Percentiles rank a stretch among this genome's conserved stretches.
phyloP scores from a whole-genome alignment of 768 basidiomycete species.

The Gautieria morchelliformis region DNA sequence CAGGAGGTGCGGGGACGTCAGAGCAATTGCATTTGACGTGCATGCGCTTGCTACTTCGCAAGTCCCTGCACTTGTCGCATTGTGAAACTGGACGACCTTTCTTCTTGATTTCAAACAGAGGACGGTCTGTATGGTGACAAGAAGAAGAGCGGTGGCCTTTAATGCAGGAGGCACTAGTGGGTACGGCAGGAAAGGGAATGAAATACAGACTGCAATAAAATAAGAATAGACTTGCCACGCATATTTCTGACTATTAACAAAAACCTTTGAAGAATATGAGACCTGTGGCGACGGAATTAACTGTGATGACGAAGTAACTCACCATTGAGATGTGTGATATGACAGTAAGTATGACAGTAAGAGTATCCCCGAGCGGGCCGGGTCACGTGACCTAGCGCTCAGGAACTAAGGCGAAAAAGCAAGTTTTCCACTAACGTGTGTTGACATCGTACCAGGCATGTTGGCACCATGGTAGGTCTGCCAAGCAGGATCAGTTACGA shows the following conservation, averaged over 20 bases:
- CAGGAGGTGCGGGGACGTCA: not conserved
- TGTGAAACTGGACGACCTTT: slow-evolving; percentile 90
- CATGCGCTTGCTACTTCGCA: slow-evolving; percentile 69
- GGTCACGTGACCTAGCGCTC: too few relatives aligned
- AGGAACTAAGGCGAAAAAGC: too few relatives aligned
- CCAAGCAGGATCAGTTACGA: too few relatives aligned
- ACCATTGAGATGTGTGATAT: not conserved
- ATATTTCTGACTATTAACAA: slow-evolving; percentile 62
- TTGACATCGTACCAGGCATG: too few relatives aligned
- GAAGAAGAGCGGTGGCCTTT: slow-evolving; percentile 90
- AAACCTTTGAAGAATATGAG: slow-evolving; percentile 35
- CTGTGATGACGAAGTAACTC: not conserved
- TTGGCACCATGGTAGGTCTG: too few relatives aligned
- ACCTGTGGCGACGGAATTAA: not conserved
- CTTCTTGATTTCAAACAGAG: slow-evolving; percentile 89
- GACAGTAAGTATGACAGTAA: too few relatives aligned
- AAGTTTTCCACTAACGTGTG: too few relatives aligned
- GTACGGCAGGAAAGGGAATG: not conserved
- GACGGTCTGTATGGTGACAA: slow-evolving; percentile 79
- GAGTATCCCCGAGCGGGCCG: too few relatives aligned
- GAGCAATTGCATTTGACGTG: slow-evolving; percentile 76
- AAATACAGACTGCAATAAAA: not conserved
- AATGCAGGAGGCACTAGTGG: slow-evolving; percentile 76
- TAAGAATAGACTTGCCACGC: slow-evolving; percentile 49
- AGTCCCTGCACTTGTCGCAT: slow-evolving; percentile 75